A percentile compares a stretch with the other conserved stretches of the same genome.
Evolutionary conservation across 2,329 filamentous ascomycete genomes (phyloP).

Genomic region (Massarina eburnea): DNA sequence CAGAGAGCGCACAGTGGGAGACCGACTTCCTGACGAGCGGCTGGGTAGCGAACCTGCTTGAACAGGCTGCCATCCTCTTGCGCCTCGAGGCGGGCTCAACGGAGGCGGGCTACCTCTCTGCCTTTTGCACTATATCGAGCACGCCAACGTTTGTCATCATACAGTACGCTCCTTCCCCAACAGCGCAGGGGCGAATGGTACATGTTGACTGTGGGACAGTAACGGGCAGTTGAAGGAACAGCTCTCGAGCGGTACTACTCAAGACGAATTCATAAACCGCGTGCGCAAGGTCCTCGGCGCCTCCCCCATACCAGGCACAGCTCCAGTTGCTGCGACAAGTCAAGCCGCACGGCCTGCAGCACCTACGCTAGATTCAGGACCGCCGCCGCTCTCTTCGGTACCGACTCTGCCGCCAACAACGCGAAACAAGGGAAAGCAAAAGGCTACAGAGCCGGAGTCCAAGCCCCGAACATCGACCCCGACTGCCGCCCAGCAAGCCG

Average conservation of each 20-base stretch:
- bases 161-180: too few relatives aligned
- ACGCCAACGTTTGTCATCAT: conserved; percentile 82
- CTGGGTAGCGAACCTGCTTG: conserved; percentile 53
- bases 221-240: conserved; percentile 79
- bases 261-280: conserved; percentile 66
- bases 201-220: conserved; percentile 29
- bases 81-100: conserved; percentile 71
- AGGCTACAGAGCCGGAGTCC: conserved; percentile 42
- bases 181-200: too few relatives aligned
- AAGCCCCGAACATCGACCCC: conserved; percentile 39
- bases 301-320: conserved; percentile 26
- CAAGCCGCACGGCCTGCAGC: not conserved
- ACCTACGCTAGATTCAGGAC: conserved; percentile 1
- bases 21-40: conserved; percentile 60
- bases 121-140: conserved; percentile 78
- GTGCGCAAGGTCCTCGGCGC: conserved; percentile 47
- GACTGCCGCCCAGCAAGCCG: conserved; percentile 39
- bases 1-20: conserved; percentile 74
- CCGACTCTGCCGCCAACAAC: conserved; percentile 18
- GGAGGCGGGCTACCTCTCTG: conserved; percentile 78
- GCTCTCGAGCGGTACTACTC: conserved; percentile 64
- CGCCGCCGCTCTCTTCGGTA: conserved; percentile 5
- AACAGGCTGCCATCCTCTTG: conserved; percentile 67
- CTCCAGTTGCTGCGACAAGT: conserved; percentile 8
- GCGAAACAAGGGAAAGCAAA: conserved; percentile 44